Conservation (phyloP, 768 basidiomycete genomes). For the Pholiota molesta region DNA sequence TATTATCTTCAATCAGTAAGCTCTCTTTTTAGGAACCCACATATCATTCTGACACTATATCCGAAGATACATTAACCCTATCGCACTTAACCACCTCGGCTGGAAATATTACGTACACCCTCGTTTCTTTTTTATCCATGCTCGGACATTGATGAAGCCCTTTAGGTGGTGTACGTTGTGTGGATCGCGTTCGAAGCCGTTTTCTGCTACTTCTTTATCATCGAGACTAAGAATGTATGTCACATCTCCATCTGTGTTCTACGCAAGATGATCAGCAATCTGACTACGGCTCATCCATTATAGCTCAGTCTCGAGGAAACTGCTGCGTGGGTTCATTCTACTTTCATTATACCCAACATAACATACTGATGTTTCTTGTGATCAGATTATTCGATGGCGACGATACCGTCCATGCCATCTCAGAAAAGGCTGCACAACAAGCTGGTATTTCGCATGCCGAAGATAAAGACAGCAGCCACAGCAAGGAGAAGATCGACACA, state of each 20-base stretch:
- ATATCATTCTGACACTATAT: not conserved
- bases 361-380: slow-evolving; percentile 3
- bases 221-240: slow-evolving; percentile 51
- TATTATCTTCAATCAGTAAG: slow-evolving; percentile 69
- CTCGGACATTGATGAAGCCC: not conserved
- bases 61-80: slow-evolving; percentile 52
- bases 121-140: not conserved
- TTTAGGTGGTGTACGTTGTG: slow-evolving; percentile 49
- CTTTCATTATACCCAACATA: not conserved
- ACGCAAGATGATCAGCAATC: not conserved
- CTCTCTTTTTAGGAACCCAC: not conserved
- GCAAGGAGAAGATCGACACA: not conserved
- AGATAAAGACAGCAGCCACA: slow-evolving; percentile 14
- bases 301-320: slow-evolving; percentile 66
- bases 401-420: slow-evolving; percentile 41
- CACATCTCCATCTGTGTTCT: slow-evolving; percentile 4
- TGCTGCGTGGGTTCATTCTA: slow-evolving; percentile 38
- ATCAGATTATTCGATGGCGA: slow-evolving; percentile 59
- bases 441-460: slow-evolving; percentile 17
- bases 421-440: slow-evolving; percentile 28
- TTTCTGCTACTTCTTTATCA: slow-evolving; percentile 54
- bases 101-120: slow-evolving; percentile 67
- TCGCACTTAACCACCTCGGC: slow-evolving; percentile 39
- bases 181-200: slow-evolving; percentile 58
- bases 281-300: slow-evolving; percentile 1